Conservation (phyloP, 306 rosid genomes). For the Begonia peltatifolia region DNA sequence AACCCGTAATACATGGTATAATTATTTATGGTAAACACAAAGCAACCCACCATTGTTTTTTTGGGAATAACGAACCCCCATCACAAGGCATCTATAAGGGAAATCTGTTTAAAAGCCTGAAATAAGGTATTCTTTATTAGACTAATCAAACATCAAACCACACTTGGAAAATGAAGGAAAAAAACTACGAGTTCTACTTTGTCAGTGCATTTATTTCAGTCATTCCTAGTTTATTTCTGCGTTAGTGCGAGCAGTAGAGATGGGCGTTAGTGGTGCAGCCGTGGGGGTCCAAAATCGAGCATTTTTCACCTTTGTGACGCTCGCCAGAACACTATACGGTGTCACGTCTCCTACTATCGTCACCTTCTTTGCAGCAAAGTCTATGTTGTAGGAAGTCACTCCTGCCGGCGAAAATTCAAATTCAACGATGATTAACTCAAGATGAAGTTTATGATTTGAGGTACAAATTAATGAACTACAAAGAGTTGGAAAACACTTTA, state of each 20-base stretch:
- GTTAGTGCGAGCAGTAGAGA: background rate
- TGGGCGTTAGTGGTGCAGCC: background rate
- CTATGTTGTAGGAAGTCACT: slow-evolving; percentile 13
- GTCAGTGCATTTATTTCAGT: background rate
- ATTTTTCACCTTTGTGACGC: slow-evolving; percentile 11
- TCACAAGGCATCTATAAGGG: background rate
- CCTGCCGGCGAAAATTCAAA: slow-evolving; percentile 1
- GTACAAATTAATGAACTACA: background rate
- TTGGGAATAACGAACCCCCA: background rate
- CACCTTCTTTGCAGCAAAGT: slow-evolving; percentile 11
- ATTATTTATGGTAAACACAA: too few species aligned
- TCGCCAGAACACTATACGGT: slow-evolving; percentile 6
- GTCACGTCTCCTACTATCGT: slow-evolving; percentile 14
- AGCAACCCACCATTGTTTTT: too few species aligned
- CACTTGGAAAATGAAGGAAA: background rate
- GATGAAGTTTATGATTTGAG: too few species aligned
- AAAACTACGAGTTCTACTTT: background rate
- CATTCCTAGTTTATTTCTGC: background rate
- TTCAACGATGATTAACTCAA: too few species aligned
- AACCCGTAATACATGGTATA: too few species aligned
- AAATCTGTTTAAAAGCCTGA: background rate
- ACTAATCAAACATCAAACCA: background rate
- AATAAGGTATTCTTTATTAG: background rate
- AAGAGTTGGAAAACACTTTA: background rate
- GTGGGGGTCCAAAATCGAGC: slow-evolving; percentile 6